Percentiles rank a stretch among this genome's conserved stretches.
phyloP scores from a whole-genome alignment of 768 basidiomycete genomes.

The Saitozyma sp. region DNA sequence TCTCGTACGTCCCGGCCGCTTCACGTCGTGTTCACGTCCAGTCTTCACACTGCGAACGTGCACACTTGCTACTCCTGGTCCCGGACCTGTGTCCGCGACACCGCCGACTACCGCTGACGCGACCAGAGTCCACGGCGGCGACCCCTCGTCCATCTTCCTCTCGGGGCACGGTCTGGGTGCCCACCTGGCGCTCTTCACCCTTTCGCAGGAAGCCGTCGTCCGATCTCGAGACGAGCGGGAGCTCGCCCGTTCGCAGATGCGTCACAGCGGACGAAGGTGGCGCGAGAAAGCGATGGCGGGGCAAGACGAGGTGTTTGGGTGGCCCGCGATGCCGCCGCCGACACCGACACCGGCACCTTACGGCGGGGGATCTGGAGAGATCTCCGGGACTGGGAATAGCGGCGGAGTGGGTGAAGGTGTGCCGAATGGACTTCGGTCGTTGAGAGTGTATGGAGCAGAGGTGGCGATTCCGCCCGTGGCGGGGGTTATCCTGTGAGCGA shows the following conservation, averaged over 20 bases:
- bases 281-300: no score
- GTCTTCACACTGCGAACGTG: no score
- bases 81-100: neutral
- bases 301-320: no score
- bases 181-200: slow-evolving; percentile 25
- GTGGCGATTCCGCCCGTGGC: slow-evolving; percentile 20
- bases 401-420: neutral
- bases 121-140: slow-evolving; percentile 20
- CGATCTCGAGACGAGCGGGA: slow-evolving; percentile 20
- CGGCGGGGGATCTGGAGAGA: slow-evolving; percentile 1
- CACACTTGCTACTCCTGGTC: neutral
- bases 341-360: no score
- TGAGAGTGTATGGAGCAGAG: slow-evolving; percentile 26
- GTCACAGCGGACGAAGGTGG: no score
- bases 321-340: no score
- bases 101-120: neutral
- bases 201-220: slow-evolving; percentile 37
- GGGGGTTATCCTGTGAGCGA: slow-evolving; percentile 30
- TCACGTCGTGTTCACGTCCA: no score
- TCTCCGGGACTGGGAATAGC: neutral
- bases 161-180: slow-evolving; percentile 36
- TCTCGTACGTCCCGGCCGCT: slow-evolving; percentile 4
- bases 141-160: slow-evolving; percentile 20
- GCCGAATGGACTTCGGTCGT: slow-evolving; percentile 21
- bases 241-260: no score